These are phyloP conservation scores for Adansonia grandidieri DNA, from an alignment of 441 rosid genomes.

Conservation along the genomic window DNA sequence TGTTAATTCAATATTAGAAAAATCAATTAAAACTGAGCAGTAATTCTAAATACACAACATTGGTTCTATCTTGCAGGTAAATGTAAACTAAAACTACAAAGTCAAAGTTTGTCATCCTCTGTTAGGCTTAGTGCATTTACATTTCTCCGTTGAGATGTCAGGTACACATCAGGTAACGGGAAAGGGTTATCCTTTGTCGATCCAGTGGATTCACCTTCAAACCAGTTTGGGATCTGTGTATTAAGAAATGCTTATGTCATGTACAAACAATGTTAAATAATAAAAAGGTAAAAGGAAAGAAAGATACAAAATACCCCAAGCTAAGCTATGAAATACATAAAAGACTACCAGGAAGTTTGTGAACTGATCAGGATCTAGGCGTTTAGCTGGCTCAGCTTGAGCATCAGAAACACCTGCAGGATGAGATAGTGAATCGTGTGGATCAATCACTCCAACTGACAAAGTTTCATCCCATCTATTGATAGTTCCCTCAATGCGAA, in stretches of 20 bases:
- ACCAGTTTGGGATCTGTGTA: constrained; percentile 88
- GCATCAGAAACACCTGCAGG: constrained; percentile 97
- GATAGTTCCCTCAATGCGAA: constrained; percentile 69
- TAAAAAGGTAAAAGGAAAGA: neutral
- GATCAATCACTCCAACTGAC: constrained; percentile 87
- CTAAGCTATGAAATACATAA: neutral
- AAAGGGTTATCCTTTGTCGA: constrained; percentile 86
- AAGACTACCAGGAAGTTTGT: constrained; percentile 80
- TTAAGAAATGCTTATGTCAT: constrained; percentile 21
- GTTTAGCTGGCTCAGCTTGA: constrained; percentile 87
- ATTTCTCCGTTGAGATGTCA: constrained; percentile 78
- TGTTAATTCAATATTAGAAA: constrained; percentile 8
- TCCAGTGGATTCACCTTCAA: constrained; percentile 70
- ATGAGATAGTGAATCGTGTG: constrained; percentile 92
- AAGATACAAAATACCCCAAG: neutral
- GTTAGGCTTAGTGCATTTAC: constrained; percentile 44
- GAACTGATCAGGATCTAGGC: constrained; percentile 86
- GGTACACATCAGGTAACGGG: constrained; percentile 70
- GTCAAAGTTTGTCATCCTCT: neutral
- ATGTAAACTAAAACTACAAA: constrained; percentile 23
- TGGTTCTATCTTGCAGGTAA: constrained; percentile 21
- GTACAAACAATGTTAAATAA: neutral
- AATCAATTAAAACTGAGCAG: constrained; percentile 18
- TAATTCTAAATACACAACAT: constrained; percentile 12
- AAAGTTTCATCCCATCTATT: constrained; percentile 94